These are phyloP conservation scores for Alternaria brassicae DNA, from an alignment of 2,329 filamentous ascomycete species.

Conservation along the genomic window DNA sequence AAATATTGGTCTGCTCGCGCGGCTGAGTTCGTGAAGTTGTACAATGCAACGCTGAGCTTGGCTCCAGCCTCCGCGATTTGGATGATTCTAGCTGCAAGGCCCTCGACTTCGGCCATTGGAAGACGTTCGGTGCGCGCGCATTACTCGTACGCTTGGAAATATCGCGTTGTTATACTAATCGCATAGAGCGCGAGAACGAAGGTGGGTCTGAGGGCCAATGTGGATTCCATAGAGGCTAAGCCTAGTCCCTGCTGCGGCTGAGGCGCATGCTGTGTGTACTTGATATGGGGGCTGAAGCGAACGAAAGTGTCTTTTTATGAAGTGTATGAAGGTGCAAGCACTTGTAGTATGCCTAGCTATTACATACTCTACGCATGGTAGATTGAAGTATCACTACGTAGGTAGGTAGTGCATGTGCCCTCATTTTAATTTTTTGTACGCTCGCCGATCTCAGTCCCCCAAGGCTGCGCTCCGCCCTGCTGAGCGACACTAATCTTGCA, in stretches of 20 bases:
- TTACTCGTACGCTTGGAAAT: not conserved
- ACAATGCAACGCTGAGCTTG: constrained; percentile 33
- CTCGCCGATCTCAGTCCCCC: too few species aligned
- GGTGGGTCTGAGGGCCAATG: not conserved
- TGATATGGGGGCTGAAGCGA: not conserved
- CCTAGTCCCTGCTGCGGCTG: not conserved
- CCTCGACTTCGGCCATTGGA: constrained; percentile 34
- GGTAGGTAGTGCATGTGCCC: too few species aligned
- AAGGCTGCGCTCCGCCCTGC: too few species aligned
- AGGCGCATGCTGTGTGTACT: not conserved
- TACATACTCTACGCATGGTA: not conserved
- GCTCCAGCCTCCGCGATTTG: constrained; percentile 34
- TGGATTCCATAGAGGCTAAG: not conserved
- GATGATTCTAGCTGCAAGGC: constrained; percentile 35
- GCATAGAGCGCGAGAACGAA: not conserved
- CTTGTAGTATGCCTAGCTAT: not conserved
- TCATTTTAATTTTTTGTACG: too few species aligned
- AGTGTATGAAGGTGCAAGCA: not conserved
- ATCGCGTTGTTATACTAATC: too few species aligned
- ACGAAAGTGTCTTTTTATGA: not conserved
- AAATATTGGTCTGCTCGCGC: constrained; percentile 34
- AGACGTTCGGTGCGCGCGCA: not conserved
- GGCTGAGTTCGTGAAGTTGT: constrained; percentile 30
- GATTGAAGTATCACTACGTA: too few species aligned
- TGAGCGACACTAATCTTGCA: too few species aligned